Evolutionary conservation across 371 early-diverging fungal genomes (phyloP), one percentile per base, ranked within the genome.

Genomic region (Mortierella sp.): DNA sequence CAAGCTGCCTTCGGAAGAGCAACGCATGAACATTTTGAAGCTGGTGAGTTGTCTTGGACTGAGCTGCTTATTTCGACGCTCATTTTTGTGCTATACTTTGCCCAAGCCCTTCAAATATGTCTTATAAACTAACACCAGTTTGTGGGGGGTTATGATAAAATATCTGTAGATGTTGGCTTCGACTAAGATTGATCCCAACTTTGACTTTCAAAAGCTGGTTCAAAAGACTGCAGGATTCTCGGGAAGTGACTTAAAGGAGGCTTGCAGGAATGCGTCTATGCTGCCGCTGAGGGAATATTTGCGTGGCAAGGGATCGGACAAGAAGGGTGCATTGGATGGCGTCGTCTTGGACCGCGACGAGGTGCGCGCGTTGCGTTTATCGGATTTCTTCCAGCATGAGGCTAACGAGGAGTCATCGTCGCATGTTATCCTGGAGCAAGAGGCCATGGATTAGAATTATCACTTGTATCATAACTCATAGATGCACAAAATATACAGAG

Each of bases 231-330:
- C 85, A n/a, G 95, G 94, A 17, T 92, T 90, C 70, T 96, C 98
- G 23, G 86, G 95, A 44, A 93, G 94, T 67, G 99, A 99, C 61
- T 83, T 99, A 75, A 97, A 98, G 83, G 99, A 99, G 71, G 86
- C 97, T 34, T 97, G 98, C 70, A 89, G 99, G 49, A 92, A 94
- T 60, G 98, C 98, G 1, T 95, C 94, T 17, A 97, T 97, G 96
- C 84, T 92, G 68, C 98, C 99, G 3, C 87, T 99, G 19, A 89
- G 96, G 55, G 97, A 98, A 80, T 92, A 91, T 60, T 90, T 95
- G 44, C 86, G 93, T 42, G 78, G 56, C 41, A 76, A 76, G 65
- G 78, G 70, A 44, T 70, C 66, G 56, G 57, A 76, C 34, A 70
- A 44, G 27, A 69, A 70, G 56, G 78, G 78, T 0, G 70, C 70